These are phyloP conservation scores for Penicillium sp. DNA, from an alignment of 2,329 filamentous ascomycete species.

Conservation along the genomic window DNA sequence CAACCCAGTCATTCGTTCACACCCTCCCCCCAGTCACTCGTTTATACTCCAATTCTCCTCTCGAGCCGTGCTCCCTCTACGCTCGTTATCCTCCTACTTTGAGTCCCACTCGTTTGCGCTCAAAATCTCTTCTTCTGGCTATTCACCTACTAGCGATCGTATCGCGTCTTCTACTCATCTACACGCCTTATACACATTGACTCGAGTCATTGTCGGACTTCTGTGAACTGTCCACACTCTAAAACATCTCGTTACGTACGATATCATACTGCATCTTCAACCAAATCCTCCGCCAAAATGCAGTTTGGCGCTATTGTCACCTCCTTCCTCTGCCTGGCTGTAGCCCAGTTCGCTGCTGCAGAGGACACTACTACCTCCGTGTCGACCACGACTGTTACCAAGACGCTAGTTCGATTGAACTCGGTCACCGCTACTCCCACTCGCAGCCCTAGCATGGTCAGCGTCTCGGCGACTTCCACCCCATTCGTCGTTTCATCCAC, in stretches of 20 bases:
- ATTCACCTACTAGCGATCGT: slow-evolving; percentile 5
- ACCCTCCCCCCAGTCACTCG: slow-evolving; percentile 9
- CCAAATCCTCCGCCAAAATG: slow-evolving; percentile 26
- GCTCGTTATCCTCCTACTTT: slow-evolving; percentile 21
- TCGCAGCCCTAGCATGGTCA: slow-evolving; percentile 14
- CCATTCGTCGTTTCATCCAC: slow-evolving; percentile 14
- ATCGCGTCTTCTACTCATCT: slow-evolving; percentile 2
- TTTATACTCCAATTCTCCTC: slow-evolving; percentile 6
- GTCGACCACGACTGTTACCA: slow-evolving; percentile 38
- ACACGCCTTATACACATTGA: neutral
- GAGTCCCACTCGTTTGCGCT: slow-evolving; percentile 27
- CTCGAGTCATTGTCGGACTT: slow-evolving; percentile 3
- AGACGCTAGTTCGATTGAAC: slow-evolving; percentile 44
- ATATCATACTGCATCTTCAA: neutral
- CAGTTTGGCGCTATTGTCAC: slow-evolving; percentile 33
- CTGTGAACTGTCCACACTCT: slow-evolving; percentile 2
- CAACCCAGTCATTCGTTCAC: slow-evolving; percentile 19
- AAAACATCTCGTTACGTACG: neutral
- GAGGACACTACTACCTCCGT: slow-evolving; percentile 28
- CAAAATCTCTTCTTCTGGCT: slow-evolving; percentile 8
- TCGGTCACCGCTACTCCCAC: slow-evolving; percentile 31
- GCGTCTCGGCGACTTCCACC: slow-evolving; percentile 22
- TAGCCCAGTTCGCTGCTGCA: slow-evolving; percentile 29
- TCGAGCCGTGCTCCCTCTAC: slow-evolving; percentile 29
- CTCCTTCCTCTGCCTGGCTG: slow-evolving; percentile 34